Conservation (phyloP, 2,329 filamentous ascomycete genomes). For the Penicillium sp. region DNA sequence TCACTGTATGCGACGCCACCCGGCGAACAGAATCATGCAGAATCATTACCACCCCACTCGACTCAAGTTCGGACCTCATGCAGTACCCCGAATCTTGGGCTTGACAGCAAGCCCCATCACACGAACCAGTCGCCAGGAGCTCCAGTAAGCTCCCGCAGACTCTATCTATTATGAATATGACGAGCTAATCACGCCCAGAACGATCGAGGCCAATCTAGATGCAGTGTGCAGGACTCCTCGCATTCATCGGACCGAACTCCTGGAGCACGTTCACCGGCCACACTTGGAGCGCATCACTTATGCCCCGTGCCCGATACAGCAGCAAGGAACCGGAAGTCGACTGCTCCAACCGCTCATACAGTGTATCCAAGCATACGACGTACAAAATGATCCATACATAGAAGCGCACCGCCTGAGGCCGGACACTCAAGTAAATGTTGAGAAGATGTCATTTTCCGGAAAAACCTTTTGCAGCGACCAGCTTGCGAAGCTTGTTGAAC, state of each 20-base stretch:
- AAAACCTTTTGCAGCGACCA: constrained; percentile 51
- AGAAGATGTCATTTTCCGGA: constrained; percentile 27
- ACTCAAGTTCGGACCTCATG: constrained; percentile 26
- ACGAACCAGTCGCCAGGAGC: constrained; percentile 53
- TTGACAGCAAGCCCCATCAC: constrained; percentile 77
- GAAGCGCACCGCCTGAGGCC: constrained; percentile 46
- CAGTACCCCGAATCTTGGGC: constrained; percentile 68
- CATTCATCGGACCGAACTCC: constrained; percentile 65
- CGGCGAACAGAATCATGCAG: constrained; percentile 69
- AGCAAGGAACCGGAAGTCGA: constrained; percentile 1
- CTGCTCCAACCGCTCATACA: constrained; percentile 47
- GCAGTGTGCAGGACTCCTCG: constrained; percentile 68
- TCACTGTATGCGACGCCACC: constrained; percentile 63
- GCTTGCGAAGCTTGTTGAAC: constrained; percentile 54
- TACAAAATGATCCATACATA: constrained; percentile 61
- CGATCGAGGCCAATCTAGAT: constrained; percentile 68
- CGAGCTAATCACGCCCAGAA: constrained; percentile 26
- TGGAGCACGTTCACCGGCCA: constrained; percentile 67
- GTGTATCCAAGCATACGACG: constrained; percentile 50
- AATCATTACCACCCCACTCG: constrained; percentile 61
- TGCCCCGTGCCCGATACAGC: constrained; percentile 1
- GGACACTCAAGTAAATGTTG: constrained; percentile 31
- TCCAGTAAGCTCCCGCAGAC: constrained; percentile 46
- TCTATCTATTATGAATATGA: too few relatives aligned
- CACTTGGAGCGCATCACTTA: constrained; percentile 30